These are phyloP conservation scores for Verticillium nonalfalfae DNA, from an alignment of 2,329 filamentous ascomycete genomes.

Conservation along the genomic window DNA sequence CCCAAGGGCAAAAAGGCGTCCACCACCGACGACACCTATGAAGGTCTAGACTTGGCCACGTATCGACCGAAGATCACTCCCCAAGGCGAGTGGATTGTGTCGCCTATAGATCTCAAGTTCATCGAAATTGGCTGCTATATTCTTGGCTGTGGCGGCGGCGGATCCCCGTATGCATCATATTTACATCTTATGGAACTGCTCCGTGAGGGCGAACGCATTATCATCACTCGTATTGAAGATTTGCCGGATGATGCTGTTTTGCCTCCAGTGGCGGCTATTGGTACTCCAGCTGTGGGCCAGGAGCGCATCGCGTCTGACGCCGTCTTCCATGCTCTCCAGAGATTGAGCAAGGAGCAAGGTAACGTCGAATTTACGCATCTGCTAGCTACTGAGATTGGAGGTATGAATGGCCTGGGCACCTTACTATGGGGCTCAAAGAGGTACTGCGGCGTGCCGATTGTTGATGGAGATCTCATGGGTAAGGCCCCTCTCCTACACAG, in stretches of 20 bases:
- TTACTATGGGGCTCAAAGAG: slow-evolving; percentile 28
- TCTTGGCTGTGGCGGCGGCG: slow-evolving; percentile 16
- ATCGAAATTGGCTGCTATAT: slow-evolving; percentile 17
- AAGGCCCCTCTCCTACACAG: background rate
- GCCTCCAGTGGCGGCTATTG: slow-evolving; percentile 14
- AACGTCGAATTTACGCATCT: slow-evolving; percentile 4
- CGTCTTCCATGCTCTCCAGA: slow-evolving; percentile 9
- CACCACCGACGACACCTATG: background rate
- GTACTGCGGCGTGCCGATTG: slow-evolving; percentile 24
- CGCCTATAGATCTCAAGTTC: slow-evolving; percentile 14
- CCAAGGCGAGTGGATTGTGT: slow-evolving; percentile 13
- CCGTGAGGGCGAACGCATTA: slow-evolving; percentile 12
- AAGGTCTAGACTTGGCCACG: slow-evolving; percentile 3
- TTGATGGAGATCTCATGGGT: slow-evolving; percentile 33
- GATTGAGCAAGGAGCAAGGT: background rate
- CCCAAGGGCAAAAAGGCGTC: background rate
- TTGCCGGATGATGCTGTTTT: slow-evolving; percentile 13
- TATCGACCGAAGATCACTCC: slow-evolving; percentile 7
- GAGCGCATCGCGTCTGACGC: slow-evolving; percentile 13
- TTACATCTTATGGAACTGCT: slow-evolving; percentile 12
- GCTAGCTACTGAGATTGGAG: slow-evolving; percentile 35
- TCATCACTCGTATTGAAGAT: slow-evolving; percentile 13
- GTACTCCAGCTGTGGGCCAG: slow-evolving; percentile 15
- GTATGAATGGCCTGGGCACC: slow-evolving; percentile 41
- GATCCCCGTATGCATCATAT: slow-evolving; percentile 15